These are phyloP conservation scores for Stachybotrys chartarum DNA, from an alignment of 2,329 filamentous ascomycete genomes.

Conservation along the genomic window DNA sequence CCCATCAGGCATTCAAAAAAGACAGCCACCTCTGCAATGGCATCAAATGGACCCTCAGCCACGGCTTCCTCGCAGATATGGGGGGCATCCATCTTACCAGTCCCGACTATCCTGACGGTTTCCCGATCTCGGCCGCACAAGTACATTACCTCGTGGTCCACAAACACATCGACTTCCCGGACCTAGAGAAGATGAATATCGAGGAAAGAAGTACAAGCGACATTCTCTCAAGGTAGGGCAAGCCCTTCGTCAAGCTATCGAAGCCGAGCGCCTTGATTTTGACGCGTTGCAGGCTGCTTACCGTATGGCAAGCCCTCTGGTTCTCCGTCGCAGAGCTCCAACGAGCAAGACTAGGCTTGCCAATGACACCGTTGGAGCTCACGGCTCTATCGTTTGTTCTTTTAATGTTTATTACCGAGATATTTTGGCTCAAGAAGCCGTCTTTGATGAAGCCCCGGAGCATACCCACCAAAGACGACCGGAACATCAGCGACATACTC, in stretches of 20 bases:
- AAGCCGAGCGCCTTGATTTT: too few species aligned
- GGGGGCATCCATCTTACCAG: conserved; percentile 28
- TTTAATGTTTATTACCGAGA: conserved; percentile 11
- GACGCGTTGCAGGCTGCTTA: conserved; percentile 8
- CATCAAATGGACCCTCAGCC: conserved; percentile 26
- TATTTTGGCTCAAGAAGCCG: conserved; percentile 15
- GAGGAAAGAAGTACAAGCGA: conserved; percentile 22
- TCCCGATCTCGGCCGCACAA: conserved; percentile 29
- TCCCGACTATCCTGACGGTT: conserved; percentile 15
- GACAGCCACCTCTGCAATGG: conserved; percentile 3
- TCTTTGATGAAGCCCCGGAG: conserved; percentile 3
- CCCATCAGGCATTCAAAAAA: conserved; percentile 3
- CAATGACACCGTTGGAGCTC: conserved; percentile 18
- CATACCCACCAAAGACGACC: conserved; percentile 5
- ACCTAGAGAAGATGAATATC: conserved; percentile 14
- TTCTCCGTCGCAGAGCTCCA: conserved; percentile 14
- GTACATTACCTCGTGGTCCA: conserved; percentile 21
- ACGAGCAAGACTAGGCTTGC: conserved; percentile 8
- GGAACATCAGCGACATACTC: conserved; percentile 6
- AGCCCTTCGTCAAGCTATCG: neutral
- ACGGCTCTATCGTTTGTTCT: conserved; percentile 16
- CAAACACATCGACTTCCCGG: conserved; percentile 18
- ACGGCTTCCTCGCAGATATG: conserved; percentile 34
- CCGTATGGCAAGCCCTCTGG: conserved; percentile 14
- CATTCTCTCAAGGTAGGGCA: conserved; percentile 14